These are phyloP conservation scores for Thymus quinquecostatus DNA, from an alignment of 257 asterid species.

Conservation along the genomic window DNA sequence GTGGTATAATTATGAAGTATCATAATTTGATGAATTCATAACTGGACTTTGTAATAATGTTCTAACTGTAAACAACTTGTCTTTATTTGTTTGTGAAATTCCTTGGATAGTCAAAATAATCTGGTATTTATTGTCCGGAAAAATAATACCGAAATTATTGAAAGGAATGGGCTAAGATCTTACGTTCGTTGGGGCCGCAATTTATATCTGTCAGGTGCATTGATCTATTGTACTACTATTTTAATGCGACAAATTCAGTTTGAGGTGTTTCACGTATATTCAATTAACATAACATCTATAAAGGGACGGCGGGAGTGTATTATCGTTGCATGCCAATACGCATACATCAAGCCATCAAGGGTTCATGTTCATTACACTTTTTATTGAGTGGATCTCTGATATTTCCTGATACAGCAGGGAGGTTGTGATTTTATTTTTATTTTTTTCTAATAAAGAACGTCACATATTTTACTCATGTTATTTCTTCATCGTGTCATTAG, in stretches of 20 bases:
- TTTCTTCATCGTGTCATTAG: not conserved
- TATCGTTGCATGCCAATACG: not conserved
- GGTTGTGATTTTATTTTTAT: too few species aligned
- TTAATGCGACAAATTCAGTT: not conserved
- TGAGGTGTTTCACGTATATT: too few species aligned
- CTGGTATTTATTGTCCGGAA: too few species aligned
- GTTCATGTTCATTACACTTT: too few species aligned
- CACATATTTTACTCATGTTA: not conserved
- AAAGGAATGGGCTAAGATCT: not conserved
- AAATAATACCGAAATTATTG: not conserved
- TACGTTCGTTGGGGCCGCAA: not conserved
- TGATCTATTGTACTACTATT: not conserved
- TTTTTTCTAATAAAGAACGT: not conserved
- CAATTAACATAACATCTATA: too few species aligned
- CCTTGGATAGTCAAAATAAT: too few species aligned
- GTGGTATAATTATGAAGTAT: too few species aligned
- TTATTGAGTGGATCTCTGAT: too few species aligned
- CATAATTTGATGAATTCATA: too few species aligned
- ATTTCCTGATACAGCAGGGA: too few species aligned
- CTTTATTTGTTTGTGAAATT: not conserved
- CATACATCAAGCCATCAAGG: too few species aligned
- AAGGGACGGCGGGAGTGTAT: too few species aligned
- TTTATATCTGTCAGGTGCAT: not conserved
- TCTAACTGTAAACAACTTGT: not conserved
- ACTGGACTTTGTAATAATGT: conserved; percentile 5